Conservation (phyloP, 768 basidiomycete species). For the Amylocystis lapponica region DNA sequence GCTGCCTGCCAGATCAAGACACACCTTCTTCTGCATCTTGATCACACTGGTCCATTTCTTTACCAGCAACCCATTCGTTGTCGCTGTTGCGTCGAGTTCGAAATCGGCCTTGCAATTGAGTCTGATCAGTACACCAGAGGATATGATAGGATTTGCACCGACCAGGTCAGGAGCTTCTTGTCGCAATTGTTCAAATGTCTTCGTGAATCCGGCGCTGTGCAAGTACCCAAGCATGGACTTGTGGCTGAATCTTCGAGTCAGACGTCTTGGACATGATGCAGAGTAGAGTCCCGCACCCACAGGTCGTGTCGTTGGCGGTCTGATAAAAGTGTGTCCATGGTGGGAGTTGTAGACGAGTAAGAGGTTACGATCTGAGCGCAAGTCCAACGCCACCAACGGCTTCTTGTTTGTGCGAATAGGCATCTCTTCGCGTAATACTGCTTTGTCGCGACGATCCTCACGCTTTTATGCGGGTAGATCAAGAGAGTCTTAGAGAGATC, state of each 20-base stretch:
- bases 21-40: slow-evolving; percentile 89
- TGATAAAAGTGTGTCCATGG: too few species aligned
- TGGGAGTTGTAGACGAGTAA: too few species aligned
- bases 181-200: slow-evolving; percentile 56
- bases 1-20: slow-evolving; percentile 8
- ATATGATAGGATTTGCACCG: too few species aligned
- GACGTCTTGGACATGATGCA: too few species aligned
- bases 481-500: too few species aligned
- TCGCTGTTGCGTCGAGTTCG: slow-evolving; percentile 81
- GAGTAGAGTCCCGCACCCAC: too few species aligned
- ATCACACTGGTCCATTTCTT: slow-evolving; percentile 99
- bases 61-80: slow-evolving; percentile 82
- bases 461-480: neutral
- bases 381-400: too few species aligned
- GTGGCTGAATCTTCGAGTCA: slow-evolving; percentile 42
- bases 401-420: too few species aligned
- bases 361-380: too few species aligned
- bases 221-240: slow-evolving; percentile 80
- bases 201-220: slow-evolving; percentile 55
- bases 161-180: too few species aligned
- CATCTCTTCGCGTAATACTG: neutral
- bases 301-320: too few species aligned
- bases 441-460: neutral
- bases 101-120: slow-evolving; percentile 47
- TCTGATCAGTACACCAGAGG: too few species aligned